A percentile compares a stretch with the other conserved stretches of the same genome.
Conservation (phyloP, 768 basidiomycete species). For the Tephrocybe sp. region DNA sequence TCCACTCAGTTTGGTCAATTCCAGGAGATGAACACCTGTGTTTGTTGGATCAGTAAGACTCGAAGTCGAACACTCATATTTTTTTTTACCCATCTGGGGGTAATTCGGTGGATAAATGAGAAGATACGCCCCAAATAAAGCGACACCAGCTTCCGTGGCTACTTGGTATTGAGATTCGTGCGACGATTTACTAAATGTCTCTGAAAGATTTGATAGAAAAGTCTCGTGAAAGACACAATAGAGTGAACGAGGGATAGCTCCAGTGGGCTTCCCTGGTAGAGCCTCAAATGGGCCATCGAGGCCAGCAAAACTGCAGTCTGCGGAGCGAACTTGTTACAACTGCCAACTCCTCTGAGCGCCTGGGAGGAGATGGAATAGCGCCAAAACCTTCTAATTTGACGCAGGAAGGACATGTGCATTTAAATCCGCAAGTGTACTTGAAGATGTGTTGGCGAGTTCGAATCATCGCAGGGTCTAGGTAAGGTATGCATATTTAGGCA, state of each 20-base stretch:
- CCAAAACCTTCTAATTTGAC: conserved; percentile 37
- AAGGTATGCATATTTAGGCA: conserved; percentile 67
- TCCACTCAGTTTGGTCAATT: conserved; percentile 81
- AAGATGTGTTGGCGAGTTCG: conserved; percentile 61
- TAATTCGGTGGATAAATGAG: conserved; percentile 75
- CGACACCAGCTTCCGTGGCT: conserved; percentile 55
- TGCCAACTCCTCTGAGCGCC: conserved; percentile 28
- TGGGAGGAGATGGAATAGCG: conserved; percentile 38
- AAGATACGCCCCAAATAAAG: conserved; percentile 64
- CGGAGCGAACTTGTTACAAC: conserved; percentile 33
- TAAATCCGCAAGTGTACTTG: conserved; percentile 65
- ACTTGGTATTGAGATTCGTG: conserved; percentile 59
- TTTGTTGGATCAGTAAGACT: neutral
- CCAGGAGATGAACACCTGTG: conserved; percentile 72
- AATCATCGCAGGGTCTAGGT: conserved; percentile 74
- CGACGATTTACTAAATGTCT: conserved; percentile 65
- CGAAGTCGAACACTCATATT: neutral
- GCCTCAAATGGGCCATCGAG: conserved; percentile 23
- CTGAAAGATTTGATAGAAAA: conserved; percentile 58
- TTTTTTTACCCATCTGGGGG: conserved; percentile 79
- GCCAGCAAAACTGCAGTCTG: conserved; percentile 37
- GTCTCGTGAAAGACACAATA: conserved; percentile 51
- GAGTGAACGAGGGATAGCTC: conserved; percentile 41
- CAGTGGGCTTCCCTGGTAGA: conserved; percentile 29
- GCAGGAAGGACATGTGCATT: conserved; percentile 63